Evolutionary conservation across 495 filamentous ascomycete genomes (phyloP).

Genomic region (Tetracladium marchalianum): DNA sequence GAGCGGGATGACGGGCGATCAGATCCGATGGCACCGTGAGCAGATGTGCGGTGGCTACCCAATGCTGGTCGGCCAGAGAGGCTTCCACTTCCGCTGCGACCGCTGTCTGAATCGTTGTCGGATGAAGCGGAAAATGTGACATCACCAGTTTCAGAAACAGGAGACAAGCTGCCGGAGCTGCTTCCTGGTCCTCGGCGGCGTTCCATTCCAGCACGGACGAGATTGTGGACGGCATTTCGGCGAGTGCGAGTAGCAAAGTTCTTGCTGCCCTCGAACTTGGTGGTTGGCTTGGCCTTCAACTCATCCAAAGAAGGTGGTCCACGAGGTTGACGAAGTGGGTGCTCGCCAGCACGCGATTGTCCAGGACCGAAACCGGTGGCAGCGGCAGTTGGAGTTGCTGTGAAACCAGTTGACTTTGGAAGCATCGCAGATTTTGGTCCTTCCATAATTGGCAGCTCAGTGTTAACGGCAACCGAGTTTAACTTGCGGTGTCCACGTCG

Average conservation of each 20-base stretch:
- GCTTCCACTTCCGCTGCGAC: conserved; percentile 69
- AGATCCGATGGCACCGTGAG: conserved; percentile 77
- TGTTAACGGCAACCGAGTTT: conserved; percentile 59
- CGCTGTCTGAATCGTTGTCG: conserved; percentile 70
- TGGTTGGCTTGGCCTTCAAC: conserved; percentile 79
- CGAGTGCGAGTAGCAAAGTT: conserved; percentile 95
- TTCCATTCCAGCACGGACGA: conserved; percentile 83
- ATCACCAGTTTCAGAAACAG: conserved; percentile 73
- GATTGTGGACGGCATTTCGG: conserved; percentile 79
- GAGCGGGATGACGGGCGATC: conserved; percentile 53
- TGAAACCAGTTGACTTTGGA: conserved; percentile 63
- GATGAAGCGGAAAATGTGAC: conserved; percentile 57
- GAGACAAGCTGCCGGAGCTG: conserved; percentile 72
- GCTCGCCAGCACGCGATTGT: conserved; percentile 85
- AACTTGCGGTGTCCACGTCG: conserved; percentile 89
- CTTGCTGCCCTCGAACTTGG: conserved; percentile 94
- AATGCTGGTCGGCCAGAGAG: conserved; percentile 70
- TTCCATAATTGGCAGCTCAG: conserved; percentile 39
- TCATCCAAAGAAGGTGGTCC: conserved; percentile 90
- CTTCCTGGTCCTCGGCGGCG: conserved; percentile 59
- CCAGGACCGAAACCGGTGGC: conserved; percentile 83
- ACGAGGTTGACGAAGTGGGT: conserved; percentile 86
- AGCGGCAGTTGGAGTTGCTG: conserved; percentile 73
- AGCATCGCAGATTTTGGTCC: conserved; percentile 46
- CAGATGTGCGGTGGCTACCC: conserved; percentile 68